phyloP scores from a whole-genome alignment of 768 basidiomycete species.

The Lyophyllum decastes region DNA sequence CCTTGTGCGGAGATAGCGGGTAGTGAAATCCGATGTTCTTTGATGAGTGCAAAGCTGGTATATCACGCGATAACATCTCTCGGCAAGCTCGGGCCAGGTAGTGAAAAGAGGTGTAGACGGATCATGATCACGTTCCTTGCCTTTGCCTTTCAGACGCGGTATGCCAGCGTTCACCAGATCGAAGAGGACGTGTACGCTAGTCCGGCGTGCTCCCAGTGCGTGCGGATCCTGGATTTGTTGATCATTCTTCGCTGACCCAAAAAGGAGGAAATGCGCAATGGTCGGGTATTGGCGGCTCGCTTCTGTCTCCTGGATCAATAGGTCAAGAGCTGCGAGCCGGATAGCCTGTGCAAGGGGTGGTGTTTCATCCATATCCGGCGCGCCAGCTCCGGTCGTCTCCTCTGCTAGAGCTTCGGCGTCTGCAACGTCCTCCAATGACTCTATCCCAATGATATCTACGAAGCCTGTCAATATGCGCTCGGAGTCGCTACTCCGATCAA shows the following conservation, averaged over 20 bases:
- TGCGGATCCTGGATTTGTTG: conserved; percentile 78
- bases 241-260: conserved; percentile 61
- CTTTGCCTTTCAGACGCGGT: conserved; percentile 51
- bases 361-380: conserved; percentile 50
- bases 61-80: conserved; percentile 81
- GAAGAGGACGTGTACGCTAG: conserved; percentile 81
- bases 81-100: conserved; percentile 75
- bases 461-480: conserved; percentile 85
- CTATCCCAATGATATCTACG: conserved; percentile 60
- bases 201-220: conserved; percentile 66
- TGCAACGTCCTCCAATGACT: conserved; percentile 62
- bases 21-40: conserved; percentile 75
- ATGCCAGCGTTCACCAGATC: conserved; percentile 75
- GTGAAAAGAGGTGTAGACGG: conserved; percentile 55
- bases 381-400: conserved; percentile 72
- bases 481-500: conserved; percentile 82
- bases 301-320: conserved; percentile 80
- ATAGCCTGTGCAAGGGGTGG: conserved; percentile 66
- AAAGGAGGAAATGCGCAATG: conserved; percentile 84
- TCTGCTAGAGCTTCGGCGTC: conserved; percentile 61
- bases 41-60: conserved; percentile 88
- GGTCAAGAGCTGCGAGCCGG: conserved; percentile 73
- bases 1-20: conserved; percentile 83
- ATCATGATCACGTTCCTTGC: conserved; percentile 36
- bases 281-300: conserved; percentile 69